phyloP scores from a whole-genome alignment of 2,329 filamentous ascomycete genomes.

The Rhynchosporium secalis region DNA sequence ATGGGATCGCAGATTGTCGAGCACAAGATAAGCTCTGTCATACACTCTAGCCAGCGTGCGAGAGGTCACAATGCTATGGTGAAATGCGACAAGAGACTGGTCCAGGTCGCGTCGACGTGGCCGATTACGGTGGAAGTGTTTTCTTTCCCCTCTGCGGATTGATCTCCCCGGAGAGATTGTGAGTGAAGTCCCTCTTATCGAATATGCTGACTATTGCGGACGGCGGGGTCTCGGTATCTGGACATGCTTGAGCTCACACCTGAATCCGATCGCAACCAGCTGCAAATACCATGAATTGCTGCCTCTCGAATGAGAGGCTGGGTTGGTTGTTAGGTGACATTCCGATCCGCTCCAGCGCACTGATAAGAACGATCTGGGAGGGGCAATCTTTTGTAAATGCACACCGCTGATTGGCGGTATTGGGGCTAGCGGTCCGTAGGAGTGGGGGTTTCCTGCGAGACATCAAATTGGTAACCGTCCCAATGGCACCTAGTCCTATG shows the following conservation, averaged over 20 bases:
- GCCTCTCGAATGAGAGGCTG: conserved; percentile 15
- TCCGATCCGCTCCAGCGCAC: conserved; percentile 12
- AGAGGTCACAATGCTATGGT: neutral
- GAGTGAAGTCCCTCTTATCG: conserved; percentile 5
- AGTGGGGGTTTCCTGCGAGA: too few relatives aligned
- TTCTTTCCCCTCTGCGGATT: neutral
- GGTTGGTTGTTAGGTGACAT: conserved; percentile 1
- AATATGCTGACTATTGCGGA: conserved; percentile 8
- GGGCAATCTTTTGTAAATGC: conserved; percentile 8
- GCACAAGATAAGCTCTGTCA: conserved; percentile 5
- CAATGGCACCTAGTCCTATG: too few relatives aligned
- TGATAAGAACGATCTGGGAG: conserved; percentile 18
- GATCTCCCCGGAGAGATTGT: conserved; percentile 1
- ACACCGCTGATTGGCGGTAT: conserved; percentile 8
- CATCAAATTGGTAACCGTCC: too few relatives aligned
- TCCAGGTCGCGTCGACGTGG: conserved; percentile 1
- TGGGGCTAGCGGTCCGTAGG: too few relatives aligned
- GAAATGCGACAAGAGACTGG: neutral
- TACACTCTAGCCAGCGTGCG: neutral
- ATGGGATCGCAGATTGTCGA: conserved; percentile 5
- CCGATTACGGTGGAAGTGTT: conserved; percentile 3
- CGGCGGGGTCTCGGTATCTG: neutral
- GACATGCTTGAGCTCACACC: conserved; percentile 10
- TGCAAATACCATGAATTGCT: conserved; percentile 12
- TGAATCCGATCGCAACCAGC: neutral